Percentiles rank a stretch among this genome's conserved stretches.
Conservation (phyloP, 208 protist species). For the Kentomonas sorsogonicus region DNA sequence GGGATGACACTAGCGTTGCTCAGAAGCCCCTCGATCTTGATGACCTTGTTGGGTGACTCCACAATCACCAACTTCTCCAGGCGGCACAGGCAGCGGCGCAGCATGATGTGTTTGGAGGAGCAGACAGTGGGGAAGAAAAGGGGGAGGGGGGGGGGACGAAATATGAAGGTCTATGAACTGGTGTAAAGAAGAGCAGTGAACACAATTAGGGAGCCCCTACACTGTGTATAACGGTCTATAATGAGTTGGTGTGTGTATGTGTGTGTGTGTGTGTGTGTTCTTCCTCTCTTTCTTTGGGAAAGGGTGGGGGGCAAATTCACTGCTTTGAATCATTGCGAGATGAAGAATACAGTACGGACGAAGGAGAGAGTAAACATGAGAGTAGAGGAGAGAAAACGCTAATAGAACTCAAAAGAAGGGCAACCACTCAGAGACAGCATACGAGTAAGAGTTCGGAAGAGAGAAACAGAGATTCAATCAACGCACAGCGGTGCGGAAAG, state of each 20-base stretch:
- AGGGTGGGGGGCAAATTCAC: too few species aligned
- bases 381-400: background rate
- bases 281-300: too few species aligned
- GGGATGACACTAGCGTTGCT: slow-evolving; percentile 73
- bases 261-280: slow-evolving; percentile 10
- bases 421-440: too few species aligned
- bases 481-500: too few species aligned
- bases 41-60: slow-evolving; percentile 90
- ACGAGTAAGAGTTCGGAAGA: too few species aligned
- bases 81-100: slow-evolving; percentile 41
- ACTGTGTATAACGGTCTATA: slow-evolving; percentile 2
- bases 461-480: too few species aligned
- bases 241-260: background rate
- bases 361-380: background rate
- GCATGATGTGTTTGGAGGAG: slow-evolving; percentile 25
- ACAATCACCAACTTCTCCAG: slow-evolving; percentile 87
- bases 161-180: slow-evolving; percentile 7
- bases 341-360: background rate
- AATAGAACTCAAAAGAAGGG: too few species aligned
- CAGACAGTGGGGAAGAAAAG: background rate
- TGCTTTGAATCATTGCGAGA: too few species aligned
- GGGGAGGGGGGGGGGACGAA: background rate
- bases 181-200: too few species aligned
- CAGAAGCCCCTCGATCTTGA: slow-evolving; percentile 80
- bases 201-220: too few species aligned